Evolutionary conservation across 768 basidiomycete species (phyloP).

Genomic region (Xanthoconium stramineum): DNA sequence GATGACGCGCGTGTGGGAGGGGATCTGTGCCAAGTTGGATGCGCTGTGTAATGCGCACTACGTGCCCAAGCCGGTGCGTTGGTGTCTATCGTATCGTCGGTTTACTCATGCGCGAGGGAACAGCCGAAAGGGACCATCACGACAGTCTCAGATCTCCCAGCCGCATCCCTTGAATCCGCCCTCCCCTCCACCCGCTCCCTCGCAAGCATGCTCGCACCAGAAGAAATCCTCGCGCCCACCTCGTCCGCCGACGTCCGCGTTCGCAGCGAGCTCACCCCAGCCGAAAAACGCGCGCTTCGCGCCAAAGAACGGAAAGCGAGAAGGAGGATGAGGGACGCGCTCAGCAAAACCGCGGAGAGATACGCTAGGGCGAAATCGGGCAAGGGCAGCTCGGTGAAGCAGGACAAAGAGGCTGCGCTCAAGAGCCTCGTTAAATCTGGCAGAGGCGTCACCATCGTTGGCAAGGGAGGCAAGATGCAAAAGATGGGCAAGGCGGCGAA

Average conservation of each 20-base stretch:
- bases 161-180: conserved; percentile 84
- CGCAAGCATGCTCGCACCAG: conserved; percentile 84
- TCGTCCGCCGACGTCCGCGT: conserved; percentile 53
- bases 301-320: conserved; percentile 67
- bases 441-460: conserved; percentile 84
- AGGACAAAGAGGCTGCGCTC: conserved; percentile 81
- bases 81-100: too few species aligned
- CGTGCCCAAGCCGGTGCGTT: conserved; percentile 84
- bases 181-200: conserved; percentile 78
- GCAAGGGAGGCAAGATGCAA: conserved; percentile 52
- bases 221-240: conserved; percentile 74
- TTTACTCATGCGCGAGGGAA: background rate
- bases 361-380: conserved; percentile 42
- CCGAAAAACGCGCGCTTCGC: conserved; percentile 72
- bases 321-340: conserved; percentile 60
- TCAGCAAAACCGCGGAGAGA: conserved; percentile 66
- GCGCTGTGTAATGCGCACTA: conserved; percentile 94
- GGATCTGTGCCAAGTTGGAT: conserved; percentile 84
- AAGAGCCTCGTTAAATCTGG: conserved; percentile 81
- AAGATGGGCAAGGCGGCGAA: conserved; percentile 14
- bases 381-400: conserved; percentile 50
- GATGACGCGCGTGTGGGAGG: conserved; percentile 80
- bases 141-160: conserved; percentile 77
- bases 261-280: conserved; percentile 79
- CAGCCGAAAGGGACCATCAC: conserved; percentile 90